phyloP scores from a whole-genome alignment of 345 rosid species.

The Reutealis trisperma region DNA sequence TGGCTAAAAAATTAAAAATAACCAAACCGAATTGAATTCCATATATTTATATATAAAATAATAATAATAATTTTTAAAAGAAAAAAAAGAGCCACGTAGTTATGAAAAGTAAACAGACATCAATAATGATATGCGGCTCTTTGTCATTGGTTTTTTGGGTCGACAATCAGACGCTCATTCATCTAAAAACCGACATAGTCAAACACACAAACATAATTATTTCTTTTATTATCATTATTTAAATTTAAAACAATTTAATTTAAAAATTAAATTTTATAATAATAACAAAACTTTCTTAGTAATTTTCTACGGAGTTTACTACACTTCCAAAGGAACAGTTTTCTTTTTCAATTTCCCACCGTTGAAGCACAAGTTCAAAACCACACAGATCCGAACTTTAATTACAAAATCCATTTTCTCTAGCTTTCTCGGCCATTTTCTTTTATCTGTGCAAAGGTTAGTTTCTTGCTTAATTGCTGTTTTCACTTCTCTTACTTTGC shows the following conservation, averaged over 20 bases:
- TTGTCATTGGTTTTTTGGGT: not conserved
- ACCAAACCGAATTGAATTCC: too few species aligned
- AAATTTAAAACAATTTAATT: too few species aligned
- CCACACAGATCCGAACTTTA: not conserved
- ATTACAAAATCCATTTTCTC: not conserved
- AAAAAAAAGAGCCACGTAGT: not conserved
- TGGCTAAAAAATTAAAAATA: too few species aligned
- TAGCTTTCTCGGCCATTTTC: not conserved
- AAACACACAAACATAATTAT: not conserved
- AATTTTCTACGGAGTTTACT: too few species aligned
- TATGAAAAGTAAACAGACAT: not conserved
- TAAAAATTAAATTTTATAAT: too few species aligned
- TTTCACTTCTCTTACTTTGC: too few species aligned
- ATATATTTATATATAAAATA: too few species aligned
- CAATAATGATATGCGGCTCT: not conserved
- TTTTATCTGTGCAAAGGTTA: not conserved
- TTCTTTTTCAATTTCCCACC: constrained; percentile 4
- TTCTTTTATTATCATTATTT: too few species aligned
- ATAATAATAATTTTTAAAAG: too few species aligned
- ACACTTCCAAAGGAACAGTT: not conserved
- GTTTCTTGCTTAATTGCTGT: not conserved
- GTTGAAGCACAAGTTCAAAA: constrained; percentile 2
- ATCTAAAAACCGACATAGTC: too few species aligned
- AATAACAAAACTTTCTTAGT: too few species aligned
- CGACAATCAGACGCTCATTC: not conserved